Percentiles rank a stretch among this genome's conserved stretches.
phyloP scores from a whole-genome alignment of 306 rosid genomes.

The Trifolium pratense region DNA sequence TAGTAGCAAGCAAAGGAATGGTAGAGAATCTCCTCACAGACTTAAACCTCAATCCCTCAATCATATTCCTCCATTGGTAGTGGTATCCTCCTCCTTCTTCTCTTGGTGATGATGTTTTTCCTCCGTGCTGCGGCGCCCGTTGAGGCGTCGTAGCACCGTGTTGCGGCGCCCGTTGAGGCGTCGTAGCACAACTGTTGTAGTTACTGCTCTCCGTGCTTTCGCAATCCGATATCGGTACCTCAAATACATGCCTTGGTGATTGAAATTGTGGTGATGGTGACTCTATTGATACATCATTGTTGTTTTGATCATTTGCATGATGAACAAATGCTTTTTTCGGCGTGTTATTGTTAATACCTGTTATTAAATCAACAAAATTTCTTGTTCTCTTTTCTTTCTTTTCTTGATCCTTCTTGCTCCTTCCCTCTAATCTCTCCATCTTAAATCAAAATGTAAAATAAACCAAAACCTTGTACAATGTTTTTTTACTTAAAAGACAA shows the following conservation, averaged over 20 bases:
- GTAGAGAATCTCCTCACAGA: constrained; percentile 55
- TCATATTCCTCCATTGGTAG: constrained; percentile 66
- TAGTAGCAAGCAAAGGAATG: constrained; percentile 57
- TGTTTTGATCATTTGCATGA: constrained; percentile 20
- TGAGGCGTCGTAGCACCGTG: not conserved
- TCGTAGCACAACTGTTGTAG: not conserved
- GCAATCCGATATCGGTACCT: constrained; percentile 55
- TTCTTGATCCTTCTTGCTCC: constrained; percentile 23
- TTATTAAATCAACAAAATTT: constrained; percentile 23
- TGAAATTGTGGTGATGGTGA: not conserved
- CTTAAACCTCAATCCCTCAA: constrained; percentile 70
- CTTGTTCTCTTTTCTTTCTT: constrained; percentile 25
- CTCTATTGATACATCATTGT: constrained; percentile 27
- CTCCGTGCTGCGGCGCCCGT: not conserved
- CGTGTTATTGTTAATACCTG: constrained; percentile 16
- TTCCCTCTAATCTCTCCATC: constrained; percentile 36
- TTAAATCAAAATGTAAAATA: not conserved
- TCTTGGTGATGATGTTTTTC: not conserved
- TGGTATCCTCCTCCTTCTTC: constrained; percentile 35
- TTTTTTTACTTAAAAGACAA: not conserved
- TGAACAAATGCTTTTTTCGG: not conserved
- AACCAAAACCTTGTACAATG: not conserved
- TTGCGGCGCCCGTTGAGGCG: not conserved
- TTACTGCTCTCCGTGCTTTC: constrained; percentile 51
- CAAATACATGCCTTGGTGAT: constrained; percentile 78